Evolutionary conservation across 2,329 filamentous ascomycete species (phyloP).

Genomic region (Penicillium sp.): DNA sequence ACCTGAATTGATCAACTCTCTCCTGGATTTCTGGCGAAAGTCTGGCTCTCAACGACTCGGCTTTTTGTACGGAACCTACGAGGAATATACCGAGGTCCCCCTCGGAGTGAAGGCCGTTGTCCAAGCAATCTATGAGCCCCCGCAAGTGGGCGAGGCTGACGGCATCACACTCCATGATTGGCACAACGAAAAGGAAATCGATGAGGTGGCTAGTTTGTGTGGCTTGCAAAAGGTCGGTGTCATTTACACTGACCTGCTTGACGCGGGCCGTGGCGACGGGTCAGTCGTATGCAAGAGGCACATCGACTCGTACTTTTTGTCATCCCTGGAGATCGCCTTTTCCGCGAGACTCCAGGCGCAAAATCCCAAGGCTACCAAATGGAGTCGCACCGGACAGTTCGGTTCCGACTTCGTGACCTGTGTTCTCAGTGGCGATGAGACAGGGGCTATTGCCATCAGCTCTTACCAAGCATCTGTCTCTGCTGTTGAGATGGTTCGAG

Average conservation of each 20-base stretch:
- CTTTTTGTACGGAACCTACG: conserved; percentile 87
- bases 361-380: conserved; percentile 88
- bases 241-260: conserved; percentile 90
- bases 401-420: conserved; percentile 98
- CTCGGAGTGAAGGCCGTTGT: conserved; percentile 94
- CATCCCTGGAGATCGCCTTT: conserved; percentile 88
- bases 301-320: conserved; percentile 90
- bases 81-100: conserved; percentile 89
- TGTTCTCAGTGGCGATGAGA: conserved; percentile 87
- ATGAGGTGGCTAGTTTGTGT: conserved; percentile 77
- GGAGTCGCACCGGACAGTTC: conserved; percentile 92
- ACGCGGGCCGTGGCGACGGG: conserved; percentile 78
- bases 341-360: conserved; percentile 84
- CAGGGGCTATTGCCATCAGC: conserved; percentile 83
- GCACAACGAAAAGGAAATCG: conserved; percentile 80
- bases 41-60: conserved; percentile 83
- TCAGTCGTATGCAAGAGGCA: conserved; percentile 93
- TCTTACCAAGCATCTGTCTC: conserved; percentile 95
- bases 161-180: conserved; percentile 83
- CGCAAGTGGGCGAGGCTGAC: conserved; percentile 85
- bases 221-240: conserved; percentile 87
- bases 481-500: conserved; percentile 93
- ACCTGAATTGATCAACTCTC: conserved; percentile 79
- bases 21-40: conserved; percentile 88
- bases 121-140: conserved; percentile 95